Percentiles rank a stretch among this genome's conserved stretches.
phyloP scores from a whole-genome alignment of 1,284 basidiomycete genomes.

The Cryptococcus sp. region DNA sequence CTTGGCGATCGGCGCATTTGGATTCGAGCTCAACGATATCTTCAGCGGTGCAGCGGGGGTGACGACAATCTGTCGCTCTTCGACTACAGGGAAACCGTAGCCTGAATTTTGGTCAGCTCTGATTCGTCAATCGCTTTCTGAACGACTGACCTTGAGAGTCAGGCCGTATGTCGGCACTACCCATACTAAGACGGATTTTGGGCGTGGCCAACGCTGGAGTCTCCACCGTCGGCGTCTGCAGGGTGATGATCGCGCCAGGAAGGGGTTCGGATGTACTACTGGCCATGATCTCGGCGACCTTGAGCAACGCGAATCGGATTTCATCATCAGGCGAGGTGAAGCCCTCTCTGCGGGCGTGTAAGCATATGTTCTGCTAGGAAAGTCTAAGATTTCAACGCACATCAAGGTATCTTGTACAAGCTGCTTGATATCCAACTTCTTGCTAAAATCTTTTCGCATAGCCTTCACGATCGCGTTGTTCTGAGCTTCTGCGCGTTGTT shows the following conservation, averaged over 20 bases:
- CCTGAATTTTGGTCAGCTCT: slow-evolving; percentile 13
- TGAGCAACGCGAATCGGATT: slow-evolving; percentile 86
- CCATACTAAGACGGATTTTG: slow-evolving; percentile 44
- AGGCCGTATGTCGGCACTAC: slow-evolving; percentile 15
- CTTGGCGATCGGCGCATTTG: slow-evolving; percentile 24
- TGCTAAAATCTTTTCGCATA: slow-evolving; percentile 78
- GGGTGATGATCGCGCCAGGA: slow-evolving; percentile 82
- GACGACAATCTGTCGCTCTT: slow-evolving; percentile 1
- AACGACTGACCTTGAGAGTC: slow-evolving; percentile 14
- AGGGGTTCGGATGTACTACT: slow-evolving; percentile 75
- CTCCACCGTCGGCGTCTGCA: slow-evolving; percentile 72
- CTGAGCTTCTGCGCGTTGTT: slow-evolving; percentile 30
- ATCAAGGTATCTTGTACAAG: slow-evolving; percentile 29
- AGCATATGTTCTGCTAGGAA: neutral
- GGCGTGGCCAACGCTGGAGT: slow-evolving; percentile 55
- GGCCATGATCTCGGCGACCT: slow-evolving; percentile 87
- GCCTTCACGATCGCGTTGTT: slow-evolving; percentile 67
- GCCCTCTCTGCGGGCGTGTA: slow-evolving; percentile 24
- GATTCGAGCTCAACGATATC: slow-evolving; percentile 47
- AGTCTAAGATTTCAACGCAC: slow-evolving; percentile 18
- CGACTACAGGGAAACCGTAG: slow-evolving; percentile 30
- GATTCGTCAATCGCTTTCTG: neutral
- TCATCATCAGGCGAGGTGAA: slow-evolving; percentile 70
- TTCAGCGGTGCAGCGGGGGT: slow-evolving; percentile 50
- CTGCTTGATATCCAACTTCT: slow-evolving; percentile 71